Percentiles rank a stretch among this genome's conserved stretches.
Evolutionary conservation across 2,329 filamentous ascomycete genomes (phyloP).

Genomic region (Aspergillus jensenii): DNA sequence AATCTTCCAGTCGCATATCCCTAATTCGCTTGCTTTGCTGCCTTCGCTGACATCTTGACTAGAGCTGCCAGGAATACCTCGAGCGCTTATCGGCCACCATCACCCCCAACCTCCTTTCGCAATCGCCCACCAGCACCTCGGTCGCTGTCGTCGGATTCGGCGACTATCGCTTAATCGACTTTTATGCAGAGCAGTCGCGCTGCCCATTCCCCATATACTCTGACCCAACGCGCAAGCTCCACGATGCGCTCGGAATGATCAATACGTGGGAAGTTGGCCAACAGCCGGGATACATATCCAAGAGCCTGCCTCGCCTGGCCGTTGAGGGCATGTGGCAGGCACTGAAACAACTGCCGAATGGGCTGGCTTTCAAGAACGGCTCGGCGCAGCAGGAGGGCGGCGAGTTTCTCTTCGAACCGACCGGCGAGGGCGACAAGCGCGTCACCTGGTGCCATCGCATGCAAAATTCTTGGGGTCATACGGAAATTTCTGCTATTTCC

Average conservation of each 20-base stretch:
- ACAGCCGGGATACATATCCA: conserved; percentile 65
- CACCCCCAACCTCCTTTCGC: conserved; percentile 39
- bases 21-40: background rate
- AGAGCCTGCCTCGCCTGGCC: conserved; percentile 47
- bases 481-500: conserved; percentile 54
- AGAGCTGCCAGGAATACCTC: conserved; percentile 78
- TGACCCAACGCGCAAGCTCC: conserved; percentile 68
- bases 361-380: conserved; percentile 63
- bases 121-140: conserved; percentile 56
- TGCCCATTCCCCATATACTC: conserved; percentile 74
- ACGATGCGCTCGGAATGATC: conserved; percentile 67
- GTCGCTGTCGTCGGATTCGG: conserved; percentile 74
- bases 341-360: conserved; percentile 57
- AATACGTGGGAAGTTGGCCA: conserved; percentile 62
- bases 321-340: conserved; percentile 57
- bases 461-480: conserved; percentile 75
- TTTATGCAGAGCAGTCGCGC: conserved; percentile 62
- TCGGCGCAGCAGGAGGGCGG: conserved; percentile 70
- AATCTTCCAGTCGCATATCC: background rate
- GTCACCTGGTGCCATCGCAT: conserved; percentile 82
- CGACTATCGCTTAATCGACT: conserved; percentile 64
- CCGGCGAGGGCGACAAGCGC: conserved; percentile 15
- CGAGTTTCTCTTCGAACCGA: conserved; percentile 70
- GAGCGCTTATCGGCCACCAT: conserved; percentile 61
- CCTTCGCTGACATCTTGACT: background rate